Conservation (phyloP, 2,329 filamentous ascomycete species). For the Bipolaris bicolor region DNA sequence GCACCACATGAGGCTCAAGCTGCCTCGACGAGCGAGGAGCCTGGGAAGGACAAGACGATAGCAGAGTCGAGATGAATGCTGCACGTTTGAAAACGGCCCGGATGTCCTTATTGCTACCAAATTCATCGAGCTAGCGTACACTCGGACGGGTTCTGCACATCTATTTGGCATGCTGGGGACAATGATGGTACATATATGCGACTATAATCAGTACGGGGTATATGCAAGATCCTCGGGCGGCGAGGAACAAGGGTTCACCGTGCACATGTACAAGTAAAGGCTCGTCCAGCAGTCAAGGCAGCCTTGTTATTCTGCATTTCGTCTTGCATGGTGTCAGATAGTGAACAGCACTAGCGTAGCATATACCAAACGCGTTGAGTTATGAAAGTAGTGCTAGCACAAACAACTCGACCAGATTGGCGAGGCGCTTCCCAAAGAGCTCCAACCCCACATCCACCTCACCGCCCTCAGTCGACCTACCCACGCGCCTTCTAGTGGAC, state of each 20-base stretch:
- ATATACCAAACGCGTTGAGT: conserved; percentile 13
- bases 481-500: conserved; percentile 29
- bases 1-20: conserved; percentile 7
- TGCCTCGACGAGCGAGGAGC: conserved; percentile 5
- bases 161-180: background rate
- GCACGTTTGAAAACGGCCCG: conserved; percentile 8
- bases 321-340: conserved; percentile 12
- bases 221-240: too few species aligned
- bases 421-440: conserved; percentile 38
- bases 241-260: too few species aligned
- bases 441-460: conserved; percentile 37
- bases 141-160: background rate
- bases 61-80: conserved; percentile 19
- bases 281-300: background rate
- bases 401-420: conserved; percentile 20
- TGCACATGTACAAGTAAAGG: background rate
- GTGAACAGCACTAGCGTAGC: conserved; percentile 15
- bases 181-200: background rate
- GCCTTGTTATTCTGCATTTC: conserved; percentile 3
- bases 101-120: background rate
- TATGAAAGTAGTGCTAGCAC: conserved; percentile 20
- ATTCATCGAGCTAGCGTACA: background rate
- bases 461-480: conserved; percentile 30
- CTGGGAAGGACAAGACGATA: conserved; percentile 6
- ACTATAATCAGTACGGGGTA: background rate